A percentile compares a stretch with the other conserved stretches of the same genome.
Evolutionary conservation across 768 basidiomycete genomes (phyloP).

Genomic region (Mycena vitilis): DNA sequence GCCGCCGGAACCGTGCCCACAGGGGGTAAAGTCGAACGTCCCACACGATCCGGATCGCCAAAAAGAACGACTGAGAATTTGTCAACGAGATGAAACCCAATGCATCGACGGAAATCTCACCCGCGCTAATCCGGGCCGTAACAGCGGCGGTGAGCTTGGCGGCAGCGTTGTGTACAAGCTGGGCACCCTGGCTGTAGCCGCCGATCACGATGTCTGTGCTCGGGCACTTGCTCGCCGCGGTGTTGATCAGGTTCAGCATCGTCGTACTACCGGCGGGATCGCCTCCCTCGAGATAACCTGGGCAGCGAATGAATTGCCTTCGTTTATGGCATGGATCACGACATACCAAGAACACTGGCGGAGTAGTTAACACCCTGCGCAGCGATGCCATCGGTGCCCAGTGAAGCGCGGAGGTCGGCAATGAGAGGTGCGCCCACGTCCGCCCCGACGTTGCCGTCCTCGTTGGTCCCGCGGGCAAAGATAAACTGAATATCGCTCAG

Average conservation of each 20-base stretch:
- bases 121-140: neutral
- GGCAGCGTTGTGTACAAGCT: conserved; percentile 19
- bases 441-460: conserved; percentile 5
- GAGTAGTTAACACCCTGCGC: conserved; percentile 14
- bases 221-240: conserved; percentile 15
- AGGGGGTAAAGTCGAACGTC: neutral
- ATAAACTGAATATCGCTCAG: conserved; percentile 2
- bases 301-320: neutral
- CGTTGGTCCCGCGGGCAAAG: conserved; percentile 12
- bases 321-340: neutral
- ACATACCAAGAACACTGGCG: neutral
- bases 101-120: neutral
- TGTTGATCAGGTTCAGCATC: conserved; percentile 12
- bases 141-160: neutral
- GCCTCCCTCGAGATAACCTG: conserved; percentile 5
- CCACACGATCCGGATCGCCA: conserved; percentile 15
- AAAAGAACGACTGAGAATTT: conserved; percentile 6
- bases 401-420: conserved; percentile 10
- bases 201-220: conserved; percentile 16
- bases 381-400: neutral
- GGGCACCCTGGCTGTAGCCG: conserved; percentile 24
- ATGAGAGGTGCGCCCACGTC: conserved; percentile 2
- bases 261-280: neutral
- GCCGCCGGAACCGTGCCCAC: conserved; percentile 9
- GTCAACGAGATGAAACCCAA: neutral